A percentile compares a stretch with the other conserved stretches of the same genome.
Conservation (phyloP, 805 yeast species). For the Sugiyamaella marilandica region DNA sequence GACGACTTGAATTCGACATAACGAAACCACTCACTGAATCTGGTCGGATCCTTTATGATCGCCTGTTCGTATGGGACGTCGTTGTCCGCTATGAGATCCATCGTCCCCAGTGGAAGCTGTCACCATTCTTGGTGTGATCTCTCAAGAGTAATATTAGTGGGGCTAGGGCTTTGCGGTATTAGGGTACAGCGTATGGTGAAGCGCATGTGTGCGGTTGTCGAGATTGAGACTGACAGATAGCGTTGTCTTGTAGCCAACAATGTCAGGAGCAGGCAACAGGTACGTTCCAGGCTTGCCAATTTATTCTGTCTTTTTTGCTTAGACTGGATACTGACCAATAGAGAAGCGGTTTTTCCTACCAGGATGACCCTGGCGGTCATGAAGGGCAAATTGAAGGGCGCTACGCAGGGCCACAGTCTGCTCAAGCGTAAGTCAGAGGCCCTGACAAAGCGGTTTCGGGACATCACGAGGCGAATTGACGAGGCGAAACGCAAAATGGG, state of each 20-base stretch:
- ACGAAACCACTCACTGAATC: slow-evolving; percentile 38
- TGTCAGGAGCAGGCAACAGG: slow-evolving; percentile 64
- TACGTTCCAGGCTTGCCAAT: slow-evolving; percentile 18
- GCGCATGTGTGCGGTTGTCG: too few relatives aligned
- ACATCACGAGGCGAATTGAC: slow-evolving; percentile 88
- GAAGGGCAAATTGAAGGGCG: slow-evolving; percentile 96
- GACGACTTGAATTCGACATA: slow-evolving; percentile 34
- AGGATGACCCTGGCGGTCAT: slow-evolving; percentile 94
- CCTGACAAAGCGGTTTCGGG: slow-evolving; percentile 91
- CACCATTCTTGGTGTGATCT: not conserved
- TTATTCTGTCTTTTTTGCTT: too few relatives aligned
- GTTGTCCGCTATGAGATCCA: slow-evolving; percentile 5
- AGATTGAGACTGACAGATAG: too few relatives aligned
- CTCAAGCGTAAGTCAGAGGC: slow-evolving; percentile 96
- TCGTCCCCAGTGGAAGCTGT: not conserved
- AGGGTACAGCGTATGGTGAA: not conserved
- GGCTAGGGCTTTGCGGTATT: not conserved
- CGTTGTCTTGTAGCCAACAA: slow-evolving; percentile 21
- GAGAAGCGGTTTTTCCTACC: slow-evolving; percentile 96
- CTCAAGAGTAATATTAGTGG: not conserved
- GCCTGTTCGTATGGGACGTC: slow-evolving; percentile 42
- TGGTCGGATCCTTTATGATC: slow-evolving; percentile 35
- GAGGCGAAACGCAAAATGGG: slow-evolving; percentile 98
- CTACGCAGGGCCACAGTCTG: slow-evolving; percentile 91
- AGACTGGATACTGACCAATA: slow-evolving; percentile 26